Base-by-base conservation (phyloP, 441 rosid species). In the Corymbia citriodora region DNA sequence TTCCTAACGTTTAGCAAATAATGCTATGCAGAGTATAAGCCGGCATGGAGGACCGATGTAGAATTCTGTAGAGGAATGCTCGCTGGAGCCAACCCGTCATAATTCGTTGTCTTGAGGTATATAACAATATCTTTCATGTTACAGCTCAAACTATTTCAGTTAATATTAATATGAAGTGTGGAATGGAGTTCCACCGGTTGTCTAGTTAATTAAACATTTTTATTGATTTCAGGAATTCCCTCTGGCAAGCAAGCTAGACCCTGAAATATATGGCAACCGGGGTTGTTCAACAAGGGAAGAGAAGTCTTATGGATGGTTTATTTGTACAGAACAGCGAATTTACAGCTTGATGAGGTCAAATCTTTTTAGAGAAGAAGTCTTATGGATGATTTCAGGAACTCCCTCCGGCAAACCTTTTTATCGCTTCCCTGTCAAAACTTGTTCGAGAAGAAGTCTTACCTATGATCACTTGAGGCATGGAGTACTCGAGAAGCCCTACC, bases 21-120 rank as follows among this genome's bases (percentile, higher is more conserved):
- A 45, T 79, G 17, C 18, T 79, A n/a, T 23, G 52, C 36, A 82
- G 99, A 94, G 92, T 93, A 94, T 90, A 94, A 91, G 91, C 92
- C 97, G 88, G 98, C 99, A 2, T 97, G 99, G 98, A 95, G 97
- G 89, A 95, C 97, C 3, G 99, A 96, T 90, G 97, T 93, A 91
- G 99, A 96, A 79, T 97, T 96, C n/a, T 94, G 92, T 4, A 92
- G 99, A 93, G 97, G 96, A 93, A 96, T 97, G 99, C 89, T 96
- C 31, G 97, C 98, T 49, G 99, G 98, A 54, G 88, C 95, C 17
- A 96, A 96, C 91, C 99, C 59, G 94, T 96, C 72, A 31, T 93
- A 57, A 95, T 97, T 90, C 90, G 95, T 87, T 95, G 94, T 85
- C 99, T 96, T 72, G 79, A 93, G 92, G 99, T 96, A 90, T 87